Conservation (phyloP, 306 rosid genomes). For the Inga laurina region DNA sequence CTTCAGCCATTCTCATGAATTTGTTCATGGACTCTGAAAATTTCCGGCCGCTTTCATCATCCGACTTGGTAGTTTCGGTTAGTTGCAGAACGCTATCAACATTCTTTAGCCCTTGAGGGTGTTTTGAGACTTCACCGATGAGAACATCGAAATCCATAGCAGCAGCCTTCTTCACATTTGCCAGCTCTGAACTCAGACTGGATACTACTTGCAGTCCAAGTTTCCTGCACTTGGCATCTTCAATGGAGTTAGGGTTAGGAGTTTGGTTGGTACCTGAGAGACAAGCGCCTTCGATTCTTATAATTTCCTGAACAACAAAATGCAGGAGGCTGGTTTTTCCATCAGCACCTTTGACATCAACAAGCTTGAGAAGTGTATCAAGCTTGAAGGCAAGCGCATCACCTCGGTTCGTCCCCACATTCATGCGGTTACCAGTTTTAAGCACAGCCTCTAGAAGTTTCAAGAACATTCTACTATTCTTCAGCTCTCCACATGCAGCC, state of each 20-base stretch:
- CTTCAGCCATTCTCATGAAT: slow-evolving; percentile 79
- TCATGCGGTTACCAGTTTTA: slow-evolving; percentile 97
- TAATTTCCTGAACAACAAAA: slow-evolving; percentile 95
- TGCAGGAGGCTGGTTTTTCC: slow-evolving; percentile 94
- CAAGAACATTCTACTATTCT: slow-evolving; percentile 89
- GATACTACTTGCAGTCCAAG: slow-evolving; percentile 90
- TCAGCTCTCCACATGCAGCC: slow-evolving; percentile 92
- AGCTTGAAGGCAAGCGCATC: slow-evolving; percentile 99
- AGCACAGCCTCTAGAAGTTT: slow-evolving; percentile 96
- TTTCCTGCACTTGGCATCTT: slow-evolving; percentile 76
- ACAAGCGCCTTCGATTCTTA: slow-evolving; percentile 88
- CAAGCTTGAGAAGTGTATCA: slow-evolving; percentile 96
- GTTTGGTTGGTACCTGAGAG: slow-evolving; percentile 46
- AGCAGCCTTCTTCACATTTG: slow-evolving; percentile 89
- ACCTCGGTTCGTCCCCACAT: slow-evolving; percentile 95
- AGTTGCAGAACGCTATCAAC: slow-evolving; percentile 55
- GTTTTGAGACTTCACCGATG: slow-evolving; percentile 75
- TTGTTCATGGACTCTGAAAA: slow-evolving; percentile 75
- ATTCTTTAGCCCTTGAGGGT: slow-evolving; percentile 64
- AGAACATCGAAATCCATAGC: slow-evolving; percentile 91
- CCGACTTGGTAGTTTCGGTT: slow-evolving; percentile 36
- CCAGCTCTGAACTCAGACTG: slow-evolving; percentile 75
- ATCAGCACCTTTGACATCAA: slow-evolving; percentile 85
- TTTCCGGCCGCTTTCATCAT: slow-evolving; percentile 46
- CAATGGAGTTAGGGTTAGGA: slow-evolving; percentile 44